Evolutionary conservation across 2,329 filamentous ascomycete species (phyloP).

Genomic region (Fusarium caatingaense): DNA sequence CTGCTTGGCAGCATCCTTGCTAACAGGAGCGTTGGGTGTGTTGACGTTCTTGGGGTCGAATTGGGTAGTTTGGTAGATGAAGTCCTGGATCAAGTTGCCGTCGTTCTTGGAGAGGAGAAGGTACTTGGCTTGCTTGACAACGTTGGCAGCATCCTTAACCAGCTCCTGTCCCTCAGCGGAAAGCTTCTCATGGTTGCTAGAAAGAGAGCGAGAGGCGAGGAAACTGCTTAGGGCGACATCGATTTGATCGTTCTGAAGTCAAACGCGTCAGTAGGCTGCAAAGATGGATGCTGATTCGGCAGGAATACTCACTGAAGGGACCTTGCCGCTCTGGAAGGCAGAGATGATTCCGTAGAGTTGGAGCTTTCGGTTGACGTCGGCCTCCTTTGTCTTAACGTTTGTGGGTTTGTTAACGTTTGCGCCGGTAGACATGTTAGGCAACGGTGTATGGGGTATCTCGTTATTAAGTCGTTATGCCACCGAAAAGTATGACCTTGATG

Average conservation of each 20-base stretch:
- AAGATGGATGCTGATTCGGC: too few species aligned
- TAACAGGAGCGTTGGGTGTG: constrained; percentile 73
- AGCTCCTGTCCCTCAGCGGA: constrained; percentile 85
- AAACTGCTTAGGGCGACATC: constrained; percentile 94
- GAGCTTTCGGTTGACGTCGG: constrained; percentile 91
- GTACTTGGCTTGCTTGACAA: constrained; percentile 85
- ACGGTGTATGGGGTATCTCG: constrained; percentile 24
- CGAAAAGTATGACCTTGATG: constrained; percentile 8
- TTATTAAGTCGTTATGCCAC: constrained; percentile 31
- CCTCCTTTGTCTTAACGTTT: constrained; percentile 80
- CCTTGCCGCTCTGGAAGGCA: constrained; percentile 90
- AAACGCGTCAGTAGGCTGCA: constrained; percentile 10
- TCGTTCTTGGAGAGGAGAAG: constrained; percentile 94
- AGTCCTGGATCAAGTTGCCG: constrained; percentile 93
- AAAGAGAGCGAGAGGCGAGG: constrained; percentile 76
- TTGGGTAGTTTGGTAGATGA: constrained; percentile 92
- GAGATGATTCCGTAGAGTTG: constrained; percentile 90
- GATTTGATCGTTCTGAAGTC: constrained; percentile 85
- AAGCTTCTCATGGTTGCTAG: constrained; percentile 78
- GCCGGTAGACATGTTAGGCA: constrained; percentile 52
- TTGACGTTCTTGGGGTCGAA: constrained; percentile 72
- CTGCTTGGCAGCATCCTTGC: constrained; percentile 81
- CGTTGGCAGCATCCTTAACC: constrained; percentile 79
- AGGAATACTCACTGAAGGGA: constrained; percentile 77
- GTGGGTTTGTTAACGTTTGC: constrained; percentile 77